A percentile compares a stretch with the other conserved stretches of the same genome.
Evolutionary conservation across 495 filamentous ascomycete genomes (phyloP).

Genomic region (Penicillium ucsense): DNA sequence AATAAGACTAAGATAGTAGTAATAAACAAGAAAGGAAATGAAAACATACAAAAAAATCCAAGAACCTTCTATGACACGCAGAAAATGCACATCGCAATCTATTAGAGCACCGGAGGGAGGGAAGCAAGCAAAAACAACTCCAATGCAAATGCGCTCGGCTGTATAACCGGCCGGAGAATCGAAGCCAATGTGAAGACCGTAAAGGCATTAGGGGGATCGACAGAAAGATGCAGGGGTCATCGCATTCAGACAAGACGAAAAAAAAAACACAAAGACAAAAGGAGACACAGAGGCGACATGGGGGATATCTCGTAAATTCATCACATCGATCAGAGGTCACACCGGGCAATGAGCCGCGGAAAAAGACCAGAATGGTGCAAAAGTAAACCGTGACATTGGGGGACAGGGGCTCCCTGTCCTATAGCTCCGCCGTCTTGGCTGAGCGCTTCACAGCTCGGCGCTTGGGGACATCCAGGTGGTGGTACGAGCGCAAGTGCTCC

Average conservation of each 20-base stretch:
- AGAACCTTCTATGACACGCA: neutral
- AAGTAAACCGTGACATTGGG: too few species aligned
- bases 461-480: conserved; percentile 46
- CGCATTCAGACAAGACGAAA: neutral
- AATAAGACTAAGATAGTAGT: too few species aligned
- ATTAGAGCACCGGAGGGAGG: neutral
- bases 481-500: conserved; percentile 77
- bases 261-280: neutral
- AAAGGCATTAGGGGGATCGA: neutral
- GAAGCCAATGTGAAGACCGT: neutral
- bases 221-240: neutral
- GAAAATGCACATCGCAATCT: neutral
- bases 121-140: neutral
- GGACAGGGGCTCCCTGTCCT: too few species aligned
- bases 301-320: neutral
- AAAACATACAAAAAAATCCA: neutral
- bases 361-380: too few species aligned
- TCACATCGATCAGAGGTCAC: too few species aligned
- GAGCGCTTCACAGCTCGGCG: conserved; percentile 25
- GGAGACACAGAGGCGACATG: too few species aligned
- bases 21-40: neutral
- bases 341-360: too few species aligned
- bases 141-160: too few species aligned
- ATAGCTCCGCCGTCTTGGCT: conserved; percentile 11
- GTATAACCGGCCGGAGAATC: too few species aligned